These are phyloP conservation scores for Saturnispora quitensis DNA, from an alignment of 805 yeast species.

Conservation along the genomic window DNA sequence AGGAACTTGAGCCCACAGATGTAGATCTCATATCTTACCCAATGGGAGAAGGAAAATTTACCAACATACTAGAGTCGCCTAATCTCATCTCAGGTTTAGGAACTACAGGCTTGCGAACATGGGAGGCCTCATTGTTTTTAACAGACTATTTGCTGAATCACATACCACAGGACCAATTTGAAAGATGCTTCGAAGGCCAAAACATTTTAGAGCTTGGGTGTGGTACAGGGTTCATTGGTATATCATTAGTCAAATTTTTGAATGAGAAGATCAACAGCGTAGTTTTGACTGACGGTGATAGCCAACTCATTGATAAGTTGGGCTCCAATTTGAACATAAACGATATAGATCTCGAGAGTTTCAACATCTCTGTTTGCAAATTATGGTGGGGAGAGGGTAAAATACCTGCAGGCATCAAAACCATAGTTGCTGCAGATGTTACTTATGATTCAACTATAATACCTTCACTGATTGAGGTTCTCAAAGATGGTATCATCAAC, in stretches of 20 bases:
- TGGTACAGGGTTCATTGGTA: slow-evolving; percentile 79
- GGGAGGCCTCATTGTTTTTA: slow-evolving; percentile 83
- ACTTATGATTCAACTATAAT: slow-evolving; percentile 67
- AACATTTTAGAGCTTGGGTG: slow-evolving; percentile 69
- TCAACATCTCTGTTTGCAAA: slow-evolving; percentile 27
- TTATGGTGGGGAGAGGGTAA: slow-evolving; percentile 53
- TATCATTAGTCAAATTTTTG: slow-evolving; percentile 31
- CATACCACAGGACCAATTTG: background rate
- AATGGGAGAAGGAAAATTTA: slow-evolving; percentile 15
- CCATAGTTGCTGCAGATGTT: slow-evolving; percentile 77
- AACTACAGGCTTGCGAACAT: slow-evolving; percentile 82
- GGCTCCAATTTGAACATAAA: slow-evolving; percentile 39
- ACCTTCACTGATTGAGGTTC: slow-evolving; percentile 42
- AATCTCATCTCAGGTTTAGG: slow-evolving; percentile 61
- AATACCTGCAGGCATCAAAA: slow-evolving; percentile 34
- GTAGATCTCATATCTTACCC: slow-evolving; percentile 32
- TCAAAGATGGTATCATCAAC: slow-evolving; percentile 30
- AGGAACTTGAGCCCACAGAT: slow-evolving; percentile 30
- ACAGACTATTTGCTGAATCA: slow-evolving; percentile 37
- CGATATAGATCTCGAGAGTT: slow-evolving; percentile 13
- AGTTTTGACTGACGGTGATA: slow-evolving; percentile 61
- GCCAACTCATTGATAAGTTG: slow-evolving; percentile 41
- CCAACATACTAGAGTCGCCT: slow-evolving; percentile 48
- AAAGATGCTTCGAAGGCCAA: slow-evolving; percentile 16
- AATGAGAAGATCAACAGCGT: slow-evolving; percentile 18